These are phyloP conservation scores for Curvularia lunata DNA, from an alignment of 2,329 filamentous ascomycete species.

Conservation along the genomic window DNA sequence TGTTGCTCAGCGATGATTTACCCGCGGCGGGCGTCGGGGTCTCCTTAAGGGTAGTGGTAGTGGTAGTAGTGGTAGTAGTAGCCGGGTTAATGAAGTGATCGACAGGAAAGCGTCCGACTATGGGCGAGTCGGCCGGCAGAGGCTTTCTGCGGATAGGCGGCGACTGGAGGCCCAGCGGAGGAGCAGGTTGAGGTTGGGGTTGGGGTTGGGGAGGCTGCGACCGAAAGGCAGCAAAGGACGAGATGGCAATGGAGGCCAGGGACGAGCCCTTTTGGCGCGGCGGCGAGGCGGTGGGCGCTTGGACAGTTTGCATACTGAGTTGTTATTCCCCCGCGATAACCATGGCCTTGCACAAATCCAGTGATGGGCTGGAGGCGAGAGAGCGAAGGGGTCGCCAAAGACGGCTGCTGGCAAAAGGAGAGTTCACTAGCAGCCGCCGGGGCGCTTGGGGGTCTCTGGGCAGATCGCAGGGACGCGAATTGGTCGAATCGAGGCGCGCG, in stretches of 20 bases:
- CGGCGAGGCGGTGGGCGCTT: slow-evolving; percentile 35
- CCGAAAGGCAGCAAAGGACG: slow-evolving; percentile 54
- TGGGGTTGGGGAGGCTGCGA: slow-evolving; percentile 49
- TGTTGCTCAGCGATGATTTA: slow-evolving; percentile 32
- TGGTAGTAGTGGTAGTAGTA: slow-evolving; percentile 11
- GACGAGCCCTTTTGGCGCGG: slow-evolving; percentile 45
- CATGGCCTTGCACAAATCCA: slow-evolving; percentile 46
- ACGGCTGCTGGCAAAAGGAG: slow-evolving; percentile 40
- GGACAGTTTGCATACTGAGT: slow-evolving; percentile 44
- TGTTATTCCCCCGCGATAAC: slow-evolving; percentile 30
- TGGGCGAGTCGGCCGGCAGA: slow-evolving; percentile 59
- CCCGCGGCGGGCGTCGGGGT: slow-evolving; percentile 34
- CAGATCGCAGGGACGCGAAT: slow-evolving; percentile 39
- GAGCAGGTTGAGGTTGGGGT: slow-evolving; percentile 31
- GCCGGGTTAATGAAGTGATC: slow-evolving; percentile 48
- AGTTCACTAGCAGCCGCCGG: slow-evolving; percentile 31
- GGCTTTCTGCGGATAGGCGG: slow-evolving; percentile 61
- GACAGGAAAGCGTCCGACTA: slow-evolving; percentile 53
- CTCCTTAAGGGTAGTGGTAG: slow-evolving; percentile 23
- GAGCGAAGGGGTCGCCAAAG: slow-evolving; percentile 33
- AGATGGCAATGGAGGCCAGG: slow-evolving; percentile 50
- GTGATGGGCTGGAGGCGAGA: slow-evolving; percentile 29
- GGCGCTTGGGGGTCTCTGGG: slow-evolving; percentile 32
- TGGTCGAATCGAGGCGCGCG: slow-evolving; percentile 36
- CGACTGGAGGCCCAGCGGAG: slow-evolving; percentile 36